Evolutionary conservation across 2,329 filamentous ascomycete species (phyloP).

Genomic region (Pyrenochaeta sp.): DNA sequence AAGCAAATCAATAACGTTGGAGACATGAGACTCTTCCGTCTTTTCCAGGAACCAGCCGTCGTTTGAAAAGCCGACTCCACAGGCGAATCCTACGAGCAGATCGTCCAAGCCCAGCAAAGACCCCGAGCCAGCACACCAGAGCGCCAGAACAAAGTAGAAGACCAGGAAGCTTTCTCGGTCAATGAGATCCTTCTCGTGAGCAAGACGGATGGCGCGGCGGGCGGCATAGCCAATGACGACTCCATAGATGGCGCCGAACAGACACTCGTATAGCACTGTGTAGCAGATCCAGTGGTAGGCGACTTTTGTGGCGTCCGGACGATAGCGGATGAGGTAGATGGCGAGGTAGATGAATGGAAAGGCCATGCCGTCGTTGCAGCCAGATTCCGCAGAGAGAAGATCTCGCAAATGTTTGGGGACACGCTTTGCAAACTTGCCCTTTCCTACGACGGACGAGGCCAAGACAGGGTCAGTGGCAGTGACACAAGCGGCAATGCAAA

Average conservation of each 20-base stretch:
- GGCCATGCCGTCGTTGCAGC: constrained; percentile 99
- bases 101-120: constrained; percentile 93
- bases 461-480: constrained; percentile 97
- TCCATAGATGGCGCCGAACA: constrained; percentile 90
- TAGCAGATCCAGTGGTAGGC: constrained; percentile 87
- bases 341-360: constrained; percentile 97
- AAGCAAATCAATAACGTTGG: constrained; percentile 97
- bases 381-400: constrained; percentile 92
- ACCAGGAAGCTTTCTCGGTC: constrained; percentile 97
- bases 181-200: constrained; percentile 85
- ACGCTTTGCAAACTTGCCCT: constrained; percentile 97
- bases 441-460: constrained; percentile 96
- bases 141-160: constrained; percentile 95
- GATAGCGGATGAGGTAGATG: constrained; percentile 86
- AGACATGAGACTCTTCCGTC: constrained; percentile 97
- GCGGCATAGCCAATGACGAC: constrained; percentile 89
- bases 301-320: constrained; percentile 72
- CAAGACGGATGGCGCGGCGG: constrained; percentile 86
- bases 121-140: constrained; percentile 95
- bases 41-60: constrained; percentile 99
- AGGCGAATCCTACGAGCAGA: constrained; percentile 90
- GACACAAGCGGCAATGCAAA: constrained; percentile 89
- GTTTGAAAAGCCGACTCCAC: constrained; percentile 98
- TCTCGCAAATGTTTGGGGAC: constrained; percentile 98
- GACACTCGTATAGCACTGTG: constrained; percentile 92